These are phyloP conservation scores for Kwoniella shandongensis DNA, from an alignment of 768 basidiomycete species.

Conservation along the genomic window DNA sequence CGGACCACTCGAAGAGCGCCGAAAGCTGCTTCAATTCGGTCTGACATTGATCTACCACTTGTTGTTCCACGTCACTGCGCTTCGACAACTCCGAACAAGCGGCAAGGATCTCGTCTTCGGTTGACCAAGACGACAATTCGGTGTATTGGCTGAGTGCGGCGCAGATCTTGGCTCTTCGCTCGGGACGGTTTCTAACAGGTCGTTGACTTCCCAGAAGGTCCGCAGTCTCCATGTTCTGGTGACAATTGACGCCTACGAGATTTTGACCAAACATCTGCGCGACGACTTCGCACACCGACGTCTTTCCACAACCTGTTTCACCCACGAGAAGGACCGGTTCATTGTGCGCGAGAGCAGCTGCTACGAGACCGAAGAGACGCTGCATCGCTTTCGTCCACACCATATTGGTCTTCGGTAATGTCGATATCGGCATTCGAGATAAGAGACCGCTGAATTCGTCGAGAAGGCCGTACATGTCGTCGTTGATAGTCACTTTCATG, in stretches of 20 bases:
- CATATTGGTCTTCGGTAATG: slow-evolving; percentile 54
- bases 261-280: slow-evolving; percentile 65
- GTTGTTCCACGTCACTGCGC: slow-evolving; percentile 57
- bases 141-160: slow-evolving; percentile 13
- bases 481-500: slow-evolving; percentile 84
- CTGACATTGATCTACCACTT: slow-evolving; percentile 53
- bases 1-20: slow-evolving; percentile 94
- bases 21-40: slow-evolving; percentile 56
- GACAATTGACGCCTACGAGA: slow-evolving; percentile 82
- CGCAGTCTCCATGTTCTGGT: slow-evolving; percentile 97
- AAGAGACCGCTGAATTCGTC: slow-evolving; percentile 25
- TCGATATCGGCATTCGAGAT: slow-evolving; percentile 35
- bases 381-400: slow-evolving; percentile 95
- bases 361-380: slow-evolving; percentile 77
- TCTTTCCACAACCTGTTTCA: slow-evolving; percentile 96
- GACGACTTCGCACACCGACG: slow-evolving; percentile 89
- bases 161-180: slow-evolving; percentile 41
- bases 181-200: slow-evolving; percentile 74
- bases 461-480: slow-evolving; percentile 64
- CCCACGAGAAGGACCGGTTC: slow-evolving; percentile 95
- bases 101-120: slow-evolving; percentile 36
- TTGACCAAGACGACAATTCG: slow-evolving; percentile 9
- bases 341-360: slow-evolving; percentile 80
- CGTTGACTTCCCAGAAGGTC: slow-evolving; percentile 92
- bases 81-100: slow-evolving; percentile 48